Percentiles rank a stretch among this genome's conserved stretches.
phyloP scores from a whole-genome alignment of 805 yeast species.

The Lipomyces anomalus region DNA sequence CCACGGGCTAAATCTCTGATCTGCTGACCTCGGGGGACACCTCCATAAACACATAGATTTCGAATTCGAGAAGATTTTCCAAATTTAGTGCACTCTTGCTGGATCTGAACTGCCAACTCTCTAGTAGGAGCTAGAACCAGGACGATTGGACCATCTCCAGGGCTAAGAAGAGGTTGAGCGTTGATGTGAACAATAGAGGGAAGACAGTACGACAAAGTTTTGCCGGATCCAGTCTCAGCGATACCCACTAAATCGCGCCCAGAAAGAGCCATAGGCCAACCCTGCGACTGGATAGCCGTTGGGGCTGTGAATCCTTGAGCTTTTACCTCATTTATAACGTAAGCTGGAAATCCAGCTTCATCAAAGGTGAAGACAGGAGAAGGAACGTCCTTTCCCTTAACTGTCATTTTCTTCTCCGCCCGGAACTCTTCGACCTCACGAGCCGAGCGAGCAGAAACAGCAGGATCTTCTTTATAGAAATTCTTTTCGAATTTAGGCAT shows the following conservation, averaged over 20 bases:
- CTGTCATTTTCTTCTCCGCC: constrained; percentile 77
- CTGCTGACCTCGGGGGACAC: constrained; percentile 98
- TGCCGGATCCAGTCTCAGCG: constrained; percentile 99
- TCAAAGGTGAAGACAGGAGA: constrained; percentile 89
- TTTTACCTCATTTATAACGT: constrained; percentile 82
- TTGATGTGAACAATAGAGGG: constrained; percentile 92
- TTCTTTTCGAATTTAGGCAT: constrained; percentile 92
- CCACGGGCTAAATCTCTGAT: constrained; percentile 94
- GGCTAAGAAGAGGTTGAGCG: constrained; percentile 89
- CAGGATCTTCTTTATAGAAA: constrained; percentile 81
- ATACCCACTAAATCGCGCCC: constrained; percentile 99
- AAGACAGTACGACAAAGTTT: constrained; percentile 92
- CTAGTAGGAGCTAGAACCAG: constrained; percentile 96
- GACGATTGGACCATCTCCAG: constrained; percentile 97
- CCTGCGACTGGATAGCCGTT: constrained; percentile 97
- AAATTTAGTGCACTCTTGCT: constrained; percentile 90
- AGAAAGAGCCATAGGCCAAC: constrained; percentile 99
- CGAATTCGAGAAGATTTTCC: constrained; percentile 88
- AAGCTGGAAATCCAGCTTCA: constrained; percentile 97
- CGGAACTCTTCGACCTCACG: constrained; percentile 72
- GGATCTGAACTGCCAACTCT: constrained; percentile 97
- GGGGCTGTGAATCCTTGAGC: constrained; percentile 90
- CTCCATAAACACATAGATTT: constrained; percentile 85
- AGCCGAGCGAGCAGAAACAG: constrained; percentile 68
- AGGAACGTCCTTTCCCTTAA: constrained; percentile 79